A percentile compares a stretch with the other conserved stretches of the same genome.
Evolutionary conservation across 495 filamentous ascomycete species (phyloP).

Genomic region (Elasticomyces elasticus): DNA sequence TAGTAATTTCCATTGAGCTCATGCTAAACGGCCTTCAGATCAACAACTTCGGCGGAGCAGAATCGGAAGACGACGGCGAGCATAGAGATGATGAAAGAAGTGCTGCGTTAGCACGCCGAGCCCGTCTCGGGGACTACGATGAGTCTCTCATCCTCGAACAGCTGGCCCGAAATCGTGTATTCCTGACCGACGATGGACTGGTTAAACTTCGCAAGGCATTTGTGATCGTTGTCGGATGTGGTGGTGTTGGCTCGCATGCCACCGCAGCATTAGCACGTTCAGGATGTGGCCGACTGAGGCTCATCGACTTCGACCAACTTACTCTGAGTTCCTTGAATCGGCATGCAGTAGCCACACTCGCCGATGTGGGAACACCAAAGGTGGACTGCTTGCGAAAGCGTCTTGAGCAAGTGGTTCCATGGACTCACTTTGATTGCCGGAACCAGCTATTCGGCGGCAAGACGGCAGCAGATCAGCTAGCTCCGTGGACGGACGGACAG

Average conservation of each 20-base stretch:
- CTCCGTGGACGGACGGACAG: conserved; percentile 49
- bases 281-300: conserved; percentile 72
- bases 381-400: conserved; percentile 70
- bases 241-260: conserved; percentile 90
- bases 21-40: conserved; percentile 45
- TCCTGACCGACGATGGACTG: conserved; percentile 75
- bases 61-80: conserved; percentile 39
- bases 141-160: conserved; percentile 93
- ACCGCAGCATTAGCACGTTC: conserved; percentile 78
- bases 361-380: conserved; percentile 91
- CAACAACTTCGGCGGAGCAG: conserved; percentile 62
- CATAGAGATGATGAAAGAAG: conserved; percentile 67
- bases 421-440: conserved; percentile 78
- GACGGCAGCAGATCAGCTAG: conserved; percentile 55
- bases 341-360: conserved; percentile 86
- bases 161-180: conserved; percentile 86
- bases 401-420: conserved; percentile 77
- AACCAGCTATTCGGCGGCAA: conserved; percentile 71
- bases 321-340: conserved; percentile 86
- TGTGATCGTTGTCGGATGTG: conserved; percentile 82
- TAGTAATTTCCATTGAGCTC: too few relatives aligned
- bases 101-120: conserved; percentile 64
- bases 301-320: conserved; percentile 98
- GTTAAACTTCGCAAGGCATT: conserved; percentile 68
- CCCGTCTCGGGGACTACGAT: conserved; percentile 82